phyloP scores from a whole-genome alignment of 2,329 filamentous ascomycete genomes.

The Botrytis elliptica region DNA sequence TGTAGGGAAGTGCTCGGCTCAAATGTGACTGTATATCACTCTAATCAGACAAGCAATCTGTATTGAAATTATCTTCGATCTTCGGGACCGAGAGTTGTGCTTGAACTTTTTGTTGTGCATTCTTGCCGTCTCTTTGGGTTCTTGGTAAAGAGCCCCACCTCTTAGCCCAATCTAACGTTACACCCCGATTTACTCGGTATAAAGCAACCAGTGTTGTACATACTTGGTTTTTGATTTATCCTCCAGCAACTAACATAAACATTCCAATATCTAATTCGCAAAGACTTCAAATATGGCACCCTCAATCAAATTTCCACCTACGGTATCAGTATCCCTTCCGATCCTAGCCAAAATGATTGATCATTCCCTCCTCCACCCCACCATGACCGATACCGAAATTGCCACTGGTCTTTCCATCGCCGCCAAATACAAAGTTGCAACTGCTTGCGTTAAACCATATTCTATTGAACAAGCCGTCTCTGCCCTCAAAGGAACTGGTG shows the following conservation, averaged over 20 bases:
- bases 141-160: neutral
- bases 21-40: neutral
- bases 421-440: constrained; percentile 50
- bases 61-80: neutral
- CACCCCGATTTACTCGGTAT: too few species aligned
- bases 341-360: constrained; percentile 57
- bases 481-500: constrained; percentile 48
- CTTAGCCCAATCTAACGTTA: neutral
- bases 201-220: neutral
- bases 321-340: constrained; percentile 45
- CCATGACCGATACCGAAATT: constrained; percentile 57
- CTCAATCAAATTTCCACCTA: constrained; percentile 3
- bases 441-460: constrained; percentile 60
- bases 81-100: neutral
- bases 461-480: constrained; percentile 48
- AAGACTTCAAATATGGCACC: neutral
- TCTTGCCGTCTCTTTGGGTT: neutral
- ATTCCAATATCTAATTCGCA: neutral
- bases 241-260: neutral
- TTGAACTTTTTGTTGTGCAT: neutral
- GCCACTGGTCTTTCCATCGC: constrained; percentile 49
- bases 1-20: neutral
- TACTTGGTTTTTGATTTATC: neutral
- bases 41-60: neutral
- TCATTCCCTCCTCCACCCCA: constrained; percentile 61